These are phyloP conservation scores for Talaromyces verruculosus DNA, from an alignment of 2,329 filamentous ascomycete species.

Conservation along the genomic window DNA sequence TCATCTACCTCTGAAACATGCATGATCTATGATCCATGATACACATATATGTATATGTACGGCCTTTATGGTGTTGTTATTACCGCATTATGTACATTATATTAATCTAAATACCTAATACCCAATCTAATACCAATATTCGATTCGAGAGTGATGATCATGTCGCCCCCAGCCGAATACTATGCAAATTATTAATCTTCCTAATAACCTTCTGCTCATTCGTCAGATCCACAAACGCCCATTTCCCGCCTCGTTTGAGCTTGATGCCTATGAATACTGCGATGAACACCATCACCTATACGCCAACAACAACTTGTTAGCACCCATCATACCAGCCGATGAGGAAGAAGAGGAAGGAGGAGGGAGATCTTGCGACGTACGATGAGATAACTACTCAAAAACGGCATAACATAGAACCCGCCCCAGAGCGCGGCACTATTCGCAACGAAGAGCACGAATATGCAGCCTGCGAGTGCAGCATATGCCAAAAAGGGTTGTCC, in stretches of 20 bases:
- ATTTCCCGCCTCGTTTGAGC: constrained; percentile 27
- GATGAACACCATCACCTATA: constrained; percentile 34
- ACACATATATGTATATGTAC: background rate
- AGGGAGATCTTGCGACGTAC: constrained; percentile 29
- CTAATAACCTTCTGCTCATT: constrained; percentile 29
- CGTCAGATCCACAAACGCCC: constrained; percentile 36
- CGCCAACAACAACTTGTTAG: background rate
- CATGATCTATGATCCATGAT: background rate
- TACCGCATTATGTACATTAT: background rate
- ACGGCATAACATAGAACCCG: constrained; percentile 35
- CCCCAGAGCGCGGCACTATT: constrained; percentile 41
- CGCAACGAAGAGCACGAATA: constrained; percentile 37
- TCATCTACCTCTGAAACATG: background rate
- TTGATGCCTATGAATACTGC: constrained; percentile 34
- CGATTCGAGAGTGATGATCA: background rate
- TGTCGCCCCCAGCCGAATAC: constrained; percentile 28
- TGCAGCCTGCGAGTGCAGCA: constrained; percentile 36
- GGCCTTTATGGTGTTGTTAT: background rate
- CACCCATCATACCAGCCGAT: too few relatives aligned
- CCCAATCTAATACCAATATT: background rate
- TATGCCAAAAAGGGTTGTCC: constrained; percentile 42
- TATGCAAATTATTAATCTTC: constrained; percentile 35
- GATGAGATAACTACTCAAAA: constrained; percentile 42
- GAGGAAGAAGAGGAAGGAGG: too few relatives aligned
- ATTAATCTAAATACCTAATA: background rate